A percentile compares a stretch with the other conserved stretches of the same genome.
These are phyloP conservation scores for Talaromyces sp. DNA, from an alignment of 2,329 filamentous ascomycete genomes.

Conservation along the genomic window DNA sequence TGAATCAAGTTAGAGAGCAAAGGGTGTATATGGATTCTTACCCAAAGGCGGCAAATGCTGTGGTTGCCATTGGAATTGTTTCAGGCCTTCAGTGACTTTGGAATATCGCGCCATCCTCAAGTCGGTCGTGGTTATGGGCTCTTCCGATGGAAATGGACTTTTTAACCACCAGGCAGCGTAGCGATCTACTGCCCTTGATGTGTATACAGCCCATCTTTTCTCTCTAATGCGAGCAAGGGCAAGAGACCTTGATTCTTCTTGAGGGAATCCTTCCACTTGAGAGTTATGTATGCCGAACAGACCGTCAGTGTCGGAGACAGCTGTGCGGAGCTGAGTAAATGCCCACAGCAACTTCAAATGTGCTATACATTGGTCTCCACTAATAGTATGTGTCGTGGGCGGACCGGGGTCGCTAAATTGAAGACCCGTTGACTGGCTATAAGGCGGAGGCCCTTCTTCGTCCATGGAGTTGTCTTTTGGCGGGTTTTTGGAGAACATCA, in stretches of 20 bases:
- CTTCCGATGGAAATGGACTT: constrained; percentile 16
- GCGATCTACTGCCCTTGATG: constrained; percentile 62
- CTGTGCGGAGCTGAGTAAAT: constrained; percentile 62
- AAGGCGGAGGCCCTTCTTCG: neutral
- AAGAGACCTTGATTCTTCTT: constrained; percentile 33
- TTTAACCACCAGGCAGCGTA: constrained; percentile 62
- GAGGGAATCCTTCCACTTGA: neutral
- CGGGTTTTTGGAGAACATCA: no score
- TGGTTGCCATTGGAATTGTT: constrained; percentile 32
- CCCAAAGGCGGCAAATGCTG: constrained; percentile 55
- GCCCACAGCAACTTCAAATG: constrained; percentile 69
- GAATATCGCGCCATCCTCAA: constrained; percentile 29
- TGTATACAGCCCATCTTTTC: constrained; percentile 68
- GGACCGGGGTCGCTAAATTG: constrained; percentile 4
- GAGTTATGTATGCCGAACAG: constrained; percentile 59
- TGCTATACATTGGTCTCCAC: constrained; percentile 57
- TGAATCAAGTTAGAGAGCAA: no score
- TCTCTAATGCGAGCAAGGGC: constrained; percentile 56
- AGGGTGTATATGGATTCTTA: constrained; percentile 27
- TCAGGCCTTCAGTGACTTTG: constrained; percentile 16
- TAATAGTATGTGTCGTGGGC: constrained; percentile 17
- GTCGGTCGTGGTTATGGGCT: constrained; percentile 14
- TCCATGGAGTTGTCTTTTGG: no score
- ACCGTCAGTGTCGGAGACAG: constrained; percentile 61
- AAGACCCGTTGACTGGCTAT: neutral